Evolutionary conservation across 2,329 filamentous ascomycete genomes (phyloP).

Genomic region (Meredithiella fracta): DNA sequence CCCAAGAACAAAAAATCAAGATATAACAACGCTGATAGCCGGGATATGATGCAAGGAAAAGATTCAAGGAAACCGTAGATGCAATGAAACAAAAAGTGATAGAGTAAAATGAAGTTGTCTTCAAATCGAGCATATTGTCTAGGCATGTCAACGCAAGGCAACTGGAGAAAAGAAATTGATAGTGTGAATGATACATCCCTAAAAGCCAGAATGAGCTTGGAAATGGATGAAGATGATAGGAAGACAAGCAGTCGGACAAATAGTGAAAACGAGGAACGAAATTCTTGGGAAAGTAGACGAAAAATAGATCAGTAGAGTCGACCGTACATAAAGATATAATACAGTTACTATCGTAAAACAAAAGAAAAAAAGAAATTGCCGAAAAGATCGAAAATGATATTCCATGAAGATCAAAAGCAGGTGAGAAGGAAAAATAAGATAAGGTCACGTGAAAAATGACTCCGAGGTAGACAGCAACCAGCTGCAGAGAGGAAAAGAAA

Average conservation of each 20-base stretch:
- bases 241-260: not conserved
- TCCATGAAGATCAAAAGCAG: too few species aligned
- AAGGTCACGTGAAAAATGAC: not conserved
- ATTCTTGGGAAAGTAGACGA: not conserved
- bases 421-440: not conserved
- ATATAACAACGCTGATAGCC: not conserved
- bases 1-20: not conserved
- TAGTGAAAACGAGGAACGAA: not conserved
- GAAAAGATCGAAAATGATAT: too few species aligned
- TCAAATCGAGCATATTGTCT: too few species aligned
- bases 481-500: too few species aligned
- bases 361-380: too few species aligned
- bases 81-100: not conserved
- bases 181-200: too few species aligned
- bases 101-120: too few species aligned
- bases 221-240: not conserved
- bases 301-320: too few species aligned
- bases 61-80: not conserved
- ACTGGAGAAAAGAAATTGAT: too few species aligned
- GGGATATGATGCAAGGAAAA: slow-evolving; percentile 3
- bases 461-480: not conserved
- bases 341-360: too few species aligned
- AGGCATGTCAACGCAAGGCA: too few species aligned
- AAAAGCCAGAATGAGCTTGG: not conserved
- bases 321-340: too few species aligned